Base-by-base conservation (phyloP, 2,329 filamentous ascomycete genomes). In the Diaporthe vexans region DNA sequence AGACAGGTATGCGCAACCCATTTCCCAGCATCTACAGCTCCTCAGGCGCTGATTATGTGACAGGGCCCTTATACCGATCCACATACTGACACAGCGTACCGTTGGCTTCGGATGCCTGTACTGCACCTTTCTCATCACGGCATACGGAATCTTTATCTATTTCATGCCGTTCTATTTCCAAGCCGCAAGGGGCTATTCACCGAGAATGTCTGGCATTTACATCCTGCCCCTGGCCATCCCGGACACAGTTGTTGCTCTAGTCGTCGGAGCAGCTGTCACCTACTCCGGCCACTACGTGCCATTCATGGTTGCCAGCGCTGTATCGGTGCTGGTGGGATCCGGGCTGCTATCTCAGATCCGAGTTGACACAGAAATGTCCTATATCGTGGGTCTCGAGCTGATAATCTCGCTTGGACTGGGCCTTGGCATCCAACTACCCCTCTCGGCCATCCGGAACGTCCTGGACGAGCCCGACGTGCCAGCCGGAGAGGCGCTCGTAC, bases 151-250 rank as follows among this genome's bases (percentile, higher is more conserved):
- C 21, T 8, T 67, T 15, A 15, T 37, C 1, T 52, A 67, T 33
- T 67, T 52, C 46, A 10, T 67, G 46, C 63, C 63, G 0, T 67
- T 67, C 40, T 67, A 67, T n/a, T 67, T 52, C n/a, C 63, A 67
- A 37, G 63, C 63, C 46, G 63, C 63, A 11, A 52, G 46, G 48
- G 63, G 63, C 1, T 37, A 52, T 21, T 37, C 46, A 24, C 46
- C 63, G 1, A 17, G 29, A 21, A 33, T 37, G 13, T 67, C 63
- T 10, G 63, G 46, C 4, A 15, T 67, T 17, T 33, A 67, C 33
- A 52, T 52, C 21, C 11, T 52, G 29, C 46, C 63, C 13, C 7
- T 67, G 21, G 29, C 33, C 15, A 35, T 67, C 3, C 63, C 63
- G 13, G 63, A 67, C 46, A 51, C 29, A 9, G 43, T 54, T 1